Conservation (phyloP, 1,284 basidiomycete genomes). For the Rhodotorula sp. region DNA sequence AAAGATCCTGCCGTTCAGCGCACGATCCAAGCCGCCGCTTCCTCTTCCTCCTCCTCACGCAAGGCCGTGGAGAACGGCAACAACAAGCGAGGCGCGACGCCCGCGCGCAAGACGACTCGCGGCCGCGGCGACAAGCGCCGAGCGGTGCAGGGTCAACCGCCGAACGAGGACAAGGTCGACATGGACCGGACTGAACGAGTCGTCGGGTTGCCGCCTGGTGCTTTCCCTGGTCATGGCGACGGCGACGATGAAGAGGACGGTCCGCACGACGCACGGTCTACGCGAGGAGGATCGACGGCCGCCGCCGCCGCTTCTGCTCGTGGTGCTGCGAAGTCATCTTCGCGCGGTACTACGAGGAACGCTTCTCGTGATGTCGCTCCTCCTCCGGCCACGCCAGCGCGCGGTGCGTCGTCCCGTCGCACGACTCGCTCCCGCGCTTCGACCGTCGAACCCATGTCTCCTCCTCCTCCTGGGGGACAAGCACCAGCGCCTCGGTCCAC, state of each 20-base stretch:
- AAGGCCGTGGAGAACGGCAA: background rate
- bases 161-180: conserved; percentile 4
- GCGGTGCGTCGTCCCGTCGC: background rate
- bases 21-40: conserved; percentile 11
- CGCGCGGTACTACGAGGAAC: background rate
- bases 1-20: conserved; percentile 11
- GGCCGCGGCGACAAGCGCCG: conserved; percentile 32
- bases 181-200: background rate
- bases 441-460: conserved; percentile 2
- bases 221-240: conserved; percentile 24
- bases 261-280: no score
- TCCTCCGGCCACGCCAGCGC: background rate
- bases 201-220: conserved; percentile 22
- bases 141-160: conserved; percentile 25
- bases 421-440: conserved; percentile 2
- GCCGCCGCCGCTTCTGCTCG: no score
- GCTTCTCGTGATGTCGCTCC: no score
- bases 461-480: background rate
- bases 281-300: no score
- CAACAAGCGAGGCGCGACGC: background rate
- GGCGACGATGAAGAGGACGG: conserved; percentile 12
- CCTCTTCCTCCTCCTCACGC: background rate
- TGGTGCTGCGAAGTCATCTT: background rate
- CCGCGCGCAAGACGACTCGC: background rate
- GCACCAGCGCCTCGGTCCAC: background rate